Evolutionary conservation across 2,329 filamentous ascomycete species (phyloP), one percentile per base, ranked within the genome.

Genomic region (Sporothrix phasma): DNA sequence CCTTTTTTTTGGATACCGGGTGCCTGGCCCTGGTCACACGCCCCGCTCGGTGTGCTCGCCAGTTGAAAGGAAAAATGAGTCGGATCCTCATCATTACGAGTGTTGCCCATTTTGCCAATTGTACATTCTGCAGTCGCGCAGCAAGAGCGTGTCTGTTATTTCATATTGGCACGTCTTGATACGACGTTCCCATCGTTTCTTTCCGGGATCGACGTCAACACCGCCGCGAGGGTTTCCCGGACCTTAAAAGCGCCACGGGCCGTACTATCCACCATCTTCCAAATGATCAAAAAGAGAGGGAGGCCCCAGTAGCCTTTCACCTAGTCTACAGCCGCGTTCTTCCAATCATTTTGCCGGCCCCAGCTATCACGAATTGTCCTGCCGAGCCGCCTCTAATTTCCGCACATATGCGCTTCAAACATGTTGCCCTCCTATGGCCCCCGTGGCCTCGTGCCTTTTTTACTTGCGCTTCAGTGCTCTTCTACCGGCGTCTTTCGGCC

Each of bases 291-390:
- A 22, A 43, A 22, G 47, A 26, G 34, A 49, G 46, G 43, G 34
- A 22, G 24, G n/a, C n/a, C n/a, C n/a, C n/a, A n/a, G 45, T 53
- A 60, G 53, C 43, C n/a, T n/a, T n/a, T 31, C 62, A 51, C 19
- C 26, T 17, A 11, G 37, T 56, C 58, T 39, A 7, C 24, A 17
- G 61, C 37, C 43, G 24, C 24, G 54, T 31, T 62, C 65, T 64
- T 66, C 66, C 66, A 68, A 68, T 68, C 66, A 68, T 43, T 22
- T n/a, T n/a, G n/a, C 63, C 49, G 43, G 61, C 2, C 61, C 34
- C 51, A 54, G 63, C 66, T 34, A 54, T 66, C 66, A 67, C 66
- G 66, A 63, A n/a, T n/a, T 66, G 64, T 56, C 54, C 39, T 60
- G 58, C 61, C n/a, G 61, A 49, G 46, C 41, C 26, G 47, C 34